Evolutionary conservation across 1,284 basidiomycete genomes (phyloP).

Genomic region (Boletus semigastroideus): DNA sequence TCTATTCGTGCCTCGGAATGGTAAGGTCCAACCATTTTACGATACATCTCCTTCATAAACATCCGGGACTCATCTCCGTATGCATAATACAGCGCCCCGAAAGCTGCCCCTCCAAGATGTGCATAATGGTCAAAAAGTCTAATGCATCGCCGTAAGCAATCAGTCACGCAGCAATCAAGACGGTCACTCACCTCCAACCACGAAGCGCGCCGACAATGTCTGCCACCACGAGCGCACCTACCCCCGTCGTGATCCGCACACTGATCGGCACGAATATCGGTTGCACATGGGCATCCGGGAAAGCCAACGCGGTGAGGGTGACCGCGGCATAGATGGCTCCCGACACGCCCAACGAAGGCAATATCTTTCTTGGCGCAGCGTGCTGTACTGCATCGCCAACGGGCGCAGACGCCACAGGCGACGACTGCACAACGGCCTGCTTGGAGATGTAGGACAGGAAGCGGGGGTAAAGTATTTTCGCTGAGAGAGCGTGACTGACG

Average conservation of each 20-base stretch:
- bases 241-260: conserved; percentile 77
- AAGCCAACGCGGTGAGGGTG: conserved; percentile 76
- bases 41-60: conserved; percentile 30
- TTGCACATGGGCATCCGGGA: conserved; percentile 74
- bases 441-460: conserved; percentile 47
- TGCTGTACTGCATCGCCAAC: conserved; percentile 35
- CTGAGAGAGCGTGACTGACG: conserved; percentile 67
- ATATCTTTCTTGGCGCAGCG: conserved; percentile 48
- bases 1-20: conserved; percentile 5
- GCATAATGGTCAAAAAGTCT: conserved; percentile 76
- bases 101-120: conserved; percentile 77
- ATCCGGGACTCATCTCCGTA: conserved; percentile 62
- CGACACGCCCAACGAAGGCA: conserved; percentile 78
- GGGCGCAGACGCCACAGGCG: conserved; percentile 46
- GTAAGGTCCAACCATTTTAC: conserved; percentile 9
- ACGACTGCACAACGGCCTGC: conserved; percentile 35
- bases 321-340: conserved; percentile 85
- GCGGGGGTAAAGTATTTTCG: conserved; percentile 69
- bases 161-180: background rate
- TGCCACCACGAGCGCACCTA: conserved; percentile 66
- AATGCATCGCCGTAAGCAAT: background rate
- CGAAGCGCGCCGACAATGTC: conserved; percentile 77
- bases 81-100: conserved; percentile 65
- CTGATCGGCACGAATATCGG: conserved; percentile 80
- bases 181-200: conserved; percentile 73